Conservation (phyloP, 345 rosid species). For the Euphorbia pulcherrima region DNA sequence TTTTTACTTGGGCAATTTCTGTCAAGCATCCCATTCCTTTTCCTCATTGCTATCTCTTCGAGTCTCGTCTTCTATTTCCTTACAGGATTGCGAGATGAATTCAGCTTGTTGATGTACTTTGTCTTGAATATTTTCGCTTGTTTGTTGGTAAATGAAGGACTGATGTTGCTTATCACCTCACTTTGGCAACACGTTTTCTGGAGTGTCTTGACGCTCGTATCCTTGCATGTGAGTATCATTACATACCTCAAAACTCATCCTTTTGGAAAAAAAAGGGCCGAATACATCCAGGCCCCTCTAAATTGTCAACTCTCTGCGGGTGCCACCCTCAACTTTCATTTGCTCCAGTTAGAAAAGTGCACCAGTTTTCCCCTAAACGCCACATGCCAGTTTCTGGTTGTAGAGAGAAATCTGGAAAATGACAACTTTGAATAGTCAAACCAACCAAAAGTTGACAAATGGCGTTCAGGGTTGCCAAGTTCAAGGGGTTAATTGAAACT, state of each 20-base stretch:
- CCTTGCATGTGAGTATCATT: conserved; percentile 55
- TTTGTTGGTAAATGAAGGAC: conserved; percentile 86
- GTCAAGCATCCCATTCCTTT: conserved; percentile 92
- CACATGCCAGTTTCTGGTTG: too few relatives aligned
- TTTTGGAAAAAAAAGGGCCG: too few relatives aligned
- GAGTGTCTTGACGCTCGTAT: conserved; percentile 60
- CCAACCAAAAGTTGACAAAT: too few relatives aligned
- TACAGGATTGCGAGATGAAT: conserved; percentile 70
- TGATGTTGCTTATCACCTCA: conserved; percentile 61
- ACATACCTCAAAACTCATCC: neutral
- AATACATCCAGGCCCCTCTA: too few relatives aligned
- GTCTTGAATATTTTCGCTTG: conserved; percentile 93
- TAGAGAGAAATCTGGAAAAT: too few relatives aligned
- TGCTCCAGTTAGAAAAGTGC: too few relatives aligned
- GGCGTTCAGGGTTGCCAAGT: too few relatives aligned
- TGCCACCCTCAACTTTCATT: too few relatives aligned
- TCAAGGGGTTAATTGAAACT: too few relatives aligned
- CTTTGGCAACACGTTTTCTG: conserved; percentile 76
- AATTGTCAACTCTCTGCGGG: too few relatives aligned
- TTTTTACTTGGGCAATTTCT: conserved; percentile 87
- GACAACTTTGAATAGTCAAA: too few relatives aligned
- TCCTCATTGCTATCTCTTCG: conserved; percentile 92
- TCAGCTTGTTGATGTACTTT: conserved; percentile 96
- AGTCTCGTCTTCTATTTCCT: conserved; percentile 96
- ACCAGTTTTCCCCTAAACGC: too few relatives aligned